Percentiles rank a stretch among this genome's conserved stretches.
phyloP scores from a whole-genome alignment of 2,329 filamentous ascomycete genomes.

The Cordyceps farinosa region DNA sequence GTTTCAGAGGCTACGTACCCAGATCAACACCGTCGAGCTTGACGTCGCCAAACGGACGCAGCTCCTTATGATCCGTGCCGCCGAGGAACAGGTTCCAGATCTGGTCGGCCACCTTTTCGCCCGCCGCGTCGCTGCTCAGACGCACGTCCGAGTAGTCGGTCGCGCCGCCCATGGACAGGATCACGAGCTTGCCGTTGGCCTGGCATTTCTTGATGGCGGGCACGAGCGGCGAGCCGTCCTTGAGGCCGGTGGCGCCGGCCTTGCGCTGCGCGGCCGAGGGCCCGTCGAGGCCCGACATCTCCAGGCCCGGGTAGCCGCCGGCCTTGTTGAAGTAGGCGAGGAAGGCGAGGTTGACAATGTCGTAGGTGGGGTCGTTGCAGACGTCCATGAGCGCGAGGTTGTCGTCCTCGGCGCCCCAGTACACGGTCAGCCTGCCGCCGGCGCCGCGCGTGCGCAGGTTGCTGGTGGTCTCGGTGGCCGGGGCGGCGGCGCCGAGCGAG shows the following conservation, averaged over 20 bases:
- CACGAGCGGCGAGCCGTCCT: constrained; percentile 22
- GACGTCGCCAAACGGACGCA: constrained; percentile 63
- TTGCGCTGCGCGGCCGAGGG: constrained; percentile 18
- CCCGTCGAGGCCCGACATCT: constrained; percentile 11
- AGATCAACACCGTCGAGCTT: constrained; percentile 73
- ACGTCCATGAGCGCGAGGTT: constrained; percentile 21
- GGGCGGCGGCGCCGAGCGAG: constrained; percentile 9
- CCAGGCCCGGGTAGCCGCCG: constrained; percentile 19
- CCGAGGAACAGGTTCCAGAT: constrained; percentile 66
- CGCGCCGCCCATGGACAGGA: constrained; percentile 66
- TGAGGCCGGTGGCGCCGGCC: constrained; percentile 23
- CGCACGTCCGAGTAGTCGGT: constrained; percentile 66
- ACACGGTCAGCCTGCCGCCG: constrained; percentile 23
- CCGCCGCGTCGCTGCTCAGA: constrained; percentile 40
- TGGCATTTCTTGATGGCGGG: constrained; percentile 54
- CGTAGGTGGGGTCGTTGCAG: constrained; percentile 22
- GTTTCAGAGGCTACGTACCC: constrained; percentile 13
- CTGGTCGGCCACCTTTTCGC: constrained; percentile 52
- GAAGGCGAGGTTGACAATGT: constrained; percentile 25
- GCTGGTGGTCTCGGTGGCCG: neutral
- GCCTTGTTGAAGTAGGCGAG: constrained; percentile 22
- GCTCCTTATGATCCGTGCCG: constrained; percentile 36
- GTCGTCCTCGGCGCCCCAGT: constrained; percentile 24
- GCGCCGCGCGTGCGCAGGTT: constrained; percentile 10
- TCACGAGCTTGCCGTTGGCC: constrained; percentile 60